These are phyloP conservation scores for Leccinum longicurvipes DNA, from an alignment of 768 basidiomycete species.

Conservation along the genomic window DNA sequence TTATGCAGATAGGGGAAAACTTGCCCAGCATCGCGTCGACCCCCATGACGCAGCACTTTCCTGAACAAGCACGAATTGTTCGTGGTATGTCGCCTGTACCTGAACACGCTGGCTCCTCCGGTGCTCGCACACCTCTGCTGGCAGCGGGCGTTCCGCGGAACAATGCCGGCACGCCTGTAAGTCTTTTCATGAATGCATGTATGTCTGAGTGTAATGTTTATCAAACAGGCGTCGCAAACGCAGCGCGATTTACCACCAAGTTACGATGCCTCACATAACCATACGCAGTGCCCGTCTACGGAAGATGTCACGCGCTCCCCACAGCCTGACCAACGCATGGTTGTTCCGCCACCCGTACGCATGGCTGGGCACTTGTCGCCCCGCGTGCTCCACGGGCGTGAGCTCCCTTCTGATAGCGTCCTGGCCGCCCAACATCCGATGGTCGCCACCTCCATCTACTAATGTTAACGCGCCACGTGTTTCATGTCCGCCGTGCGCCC, in stretches of 20 bases:
- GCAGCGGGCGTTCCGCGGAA: neutral
- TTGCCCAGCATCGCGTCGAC: constrained; percentile 14
- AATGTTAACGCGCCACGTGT: constrained; percentile 9
- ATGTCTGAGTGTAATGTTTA: neutral
- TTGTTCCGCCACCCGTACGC: constrained; percentile 38
- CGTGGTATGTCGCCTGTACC: constrained; percentile 6
- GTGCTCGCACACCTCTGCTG: neutral
- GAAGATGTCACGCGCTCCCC: constrained; percentile 21
- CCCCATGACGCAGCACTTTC: constrained; percentile 6
- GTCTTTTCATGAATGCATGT: constrained; percentile 4
- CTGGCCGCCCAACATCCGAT: constrained; percentile 26
- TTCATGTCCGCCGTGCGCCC: constrained; percentile 2
- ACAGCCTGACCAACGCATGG: constrained; percentile 28
- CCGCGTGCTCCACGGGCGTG: constrained; percentile 19
- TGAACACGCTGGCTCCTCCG: neutral
- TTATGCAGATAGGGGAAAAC: constrained; percentile 20
- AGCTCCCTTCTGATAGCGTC: constrained; percentile 27
- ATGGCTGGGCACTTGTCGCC: constrained; percentile 31
- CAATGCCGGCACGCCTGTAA: constrained; percentile 13
- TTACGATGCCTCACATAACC: constrained; percentile 14
- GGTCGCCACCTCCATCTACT: constrained; percentile 19
- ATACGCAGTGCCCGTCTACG: constrained; percentile 15
- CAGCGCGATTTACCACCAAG: constrained; percentile 13
- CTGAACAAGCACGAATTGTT: constrained; percentile 2
- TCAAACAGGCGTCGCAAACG: constrained; percentile 5